These are phyloP conservation scores for Phytophthora pinifolia DNA, from an alignment of 352 stramenopile genomes.

Conservation along the genomic window DNA sequence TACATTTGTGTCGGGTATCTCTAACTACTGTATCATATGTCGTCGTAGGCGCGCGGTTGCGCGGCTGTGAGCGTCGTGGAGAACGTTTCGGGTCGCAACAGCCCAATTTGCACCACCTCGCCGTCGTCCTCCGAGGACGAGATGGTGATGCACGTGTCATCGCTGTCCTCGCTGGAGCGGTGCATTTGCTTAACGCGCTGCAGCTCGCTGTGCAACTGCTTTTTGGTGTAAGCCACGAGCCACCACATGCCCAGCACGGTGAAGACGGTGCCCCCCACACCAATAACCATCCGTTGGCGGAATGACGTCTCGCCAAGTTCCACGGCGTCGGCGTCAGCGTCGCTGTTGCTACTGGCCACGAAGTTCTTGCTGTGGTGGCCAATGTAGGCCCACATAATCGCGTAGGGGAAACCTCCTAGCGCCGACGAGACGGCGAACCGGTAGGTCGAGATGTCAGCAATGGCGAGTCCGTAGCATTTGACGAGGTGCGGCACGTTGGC, in stretches of 20 bases:
- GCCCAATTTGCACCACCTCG: conserved; percentile 19
- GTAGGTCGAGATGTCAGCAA: conserved; percentile 56
- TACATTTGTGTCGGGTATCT: conserved; percentile 28
- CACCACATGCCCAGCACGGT: conserved; percentile 47
- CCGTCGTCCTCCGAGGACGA: conserved; percentile 31
- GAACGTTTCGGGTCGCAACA: conserved; percentile 22
- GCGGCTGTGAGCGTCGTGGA: conserved; percentile 18
- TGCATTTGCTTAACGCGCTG: conserved; percentile 35
- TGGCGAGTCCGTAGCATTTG: conserved; percentile 76
- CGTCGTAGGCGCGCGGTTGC: conserved; percentile 23
- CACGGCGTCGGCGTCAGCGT: conserved; percentile 7
- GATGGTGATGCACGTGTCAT: conserved; percentile 35
- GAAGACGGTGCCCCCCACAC: conserved; percentile 33
- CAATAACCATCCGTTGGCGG: conserved; percentile 32
- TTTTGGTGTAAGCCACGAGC: conserved; percentile 52
- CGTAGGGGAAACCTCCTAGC: conserved; percentile 51
- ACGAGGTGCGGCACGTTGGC: conserved; percentile 69
- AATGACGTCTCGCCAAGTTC: conserved; percentile 21
- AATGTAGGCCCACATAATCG: conserved; percentile 67
- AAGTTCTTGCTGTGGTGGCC: conserved; percentile 57
- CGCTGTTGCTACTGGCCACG: conserved; percentile 23
- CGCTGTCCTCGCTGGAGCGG: conserved; percentile 22
- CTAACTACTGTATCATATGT: conserved; percentile 31
- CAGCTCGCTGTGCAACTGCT: conserved; percentile 43
- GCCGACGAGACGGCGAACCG: conserved; percentile 62